Conservation (phyloP, 2,329 filamentous ascomycete genomes). For the Aaosphaeria pasadenensis region DNA sequence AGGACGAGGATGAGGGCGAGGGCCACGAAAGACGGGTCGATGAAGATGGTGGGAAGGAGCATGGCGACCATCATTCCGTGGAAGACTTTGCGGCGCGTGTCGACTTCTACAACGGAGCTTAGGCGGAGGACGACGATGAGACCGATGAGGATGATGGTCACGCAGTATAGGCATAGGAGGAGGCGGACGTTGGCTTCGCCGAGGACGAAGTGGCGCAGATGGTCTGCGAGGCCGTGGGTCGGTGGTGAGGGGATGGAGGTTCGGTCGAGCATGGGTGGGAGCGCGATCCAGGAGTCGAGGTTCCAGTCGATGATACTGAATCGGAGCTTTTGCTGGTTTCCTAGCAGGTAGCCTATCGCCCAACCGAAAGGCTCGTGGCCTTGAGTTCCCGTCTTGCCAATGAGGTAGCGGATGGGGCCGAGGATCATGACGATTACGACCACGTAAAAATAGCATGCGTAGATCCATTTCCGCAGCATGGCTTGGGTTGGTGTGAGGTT, state of each 20-base stretch:
- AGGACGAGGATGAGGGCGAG: conserved; percentile 78
- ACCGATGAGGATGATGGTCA: conserved; percentile 65
- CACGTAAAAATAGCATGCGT: conserved; percentile 74
- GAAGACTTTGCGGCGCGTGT: conserved; percentile 94
- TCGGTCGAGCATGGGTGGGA: conserved; percentile 52
- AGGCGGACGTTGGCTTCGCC: conserved; percentile 83
- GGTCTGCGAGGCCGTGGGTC: conserved; percentile 11
- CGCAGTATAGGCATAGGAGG: conserved; percentile 70
- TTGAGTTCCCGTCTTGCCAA: conserved; percentile 64
- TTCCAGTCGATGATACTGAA: conserved; percentile 67
- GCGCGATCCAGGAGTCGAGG: conserved; percentile 70
- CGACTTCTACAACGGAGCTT: conserved; percentile 78
- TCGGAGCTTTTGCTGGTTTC: conserved; percentile 70
- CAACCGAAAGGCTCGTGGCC: conserved; percentile 84
- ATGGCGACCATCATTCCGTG: conserved; percentile 98
- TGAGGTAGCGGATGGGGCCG: conserved; percentile 66
- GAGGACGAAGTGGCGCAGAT: conserved; percentile 61
- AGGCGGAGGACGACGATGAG: conserved; percentile 72
- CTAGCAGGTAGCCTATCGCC: conserved; percentile 86
- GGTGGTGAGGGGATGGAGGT: conserved; percentile 1
- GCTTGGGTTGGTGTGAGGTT: conserved; percentile 79
- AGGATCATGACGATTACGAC: conserved; percentile 66
- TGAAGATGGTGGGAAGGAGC: conserved; percentile 80
- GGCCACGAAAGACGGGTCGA: conserved; percentile 81
- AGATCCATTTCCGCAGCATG: conserved; percentile 73